Evolutionary conservation across 140 eudicot genomes (phyloP), one percentile per base, ranked within the genome.

Genomic region (Flaveria floridana): DNA sequence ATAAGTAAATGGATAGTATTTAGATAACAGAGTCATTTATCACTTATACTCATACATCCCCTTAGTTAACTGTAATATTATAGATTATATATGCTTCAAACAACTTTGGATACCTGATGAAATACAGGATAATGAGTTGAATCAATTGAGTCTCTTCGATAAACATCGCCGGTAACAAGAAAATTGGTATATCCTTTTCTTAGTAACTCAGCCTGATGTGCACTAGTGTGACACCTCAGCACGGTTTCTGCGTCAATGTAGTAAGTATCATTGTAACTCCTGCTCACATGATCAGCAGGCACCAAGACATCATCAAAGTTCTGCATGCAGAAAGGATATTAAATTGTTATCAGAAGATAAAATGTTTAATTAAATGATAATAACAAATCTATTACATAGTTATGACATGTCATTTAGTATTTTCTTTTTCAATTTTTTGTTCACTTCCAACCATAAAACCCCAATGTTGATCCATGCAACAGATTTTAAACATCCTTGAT

Each of bases 101-200:
- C 34, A 47, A 71, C 46, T 62, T 25, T 25, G 47, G 3, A 77
- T 67, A 95, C 97, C 99, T 95, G 99, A 84, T 95, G 99, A 80
- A 95, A 95, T 67, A 95, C 97, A 55, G 99, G 99, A 79, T 95
- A 95, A 80, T 95, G 99, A 76, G 99, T 95, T 79, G 96, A 82
- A 78, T 95, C 99, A 73, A 95, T 91, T 23, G 97, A 88, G 85
- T 95, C 99, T 79, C 99, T 88, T 52, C 97, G 96, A 65, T 91
- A 95, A 64, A 95, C 99, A 78, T 95, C 99, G 73, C 99, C 99
- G n/a, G 95, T 87, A 41, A 91, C 97, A 80, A 95, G 96, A 65
- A 95, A 95, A 85, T 87, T 88, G 67, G 92, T 80, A 71, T 91
- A 85, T 25, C 99, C 99, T 28, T 76, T 76, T 68, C 96, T 81